These are phyloP conservation scores for Penicillium nordicum DNA, from an alignment of 2,329 filamentous ascomycete genomes.

Conservation along the genomic window DNA sequence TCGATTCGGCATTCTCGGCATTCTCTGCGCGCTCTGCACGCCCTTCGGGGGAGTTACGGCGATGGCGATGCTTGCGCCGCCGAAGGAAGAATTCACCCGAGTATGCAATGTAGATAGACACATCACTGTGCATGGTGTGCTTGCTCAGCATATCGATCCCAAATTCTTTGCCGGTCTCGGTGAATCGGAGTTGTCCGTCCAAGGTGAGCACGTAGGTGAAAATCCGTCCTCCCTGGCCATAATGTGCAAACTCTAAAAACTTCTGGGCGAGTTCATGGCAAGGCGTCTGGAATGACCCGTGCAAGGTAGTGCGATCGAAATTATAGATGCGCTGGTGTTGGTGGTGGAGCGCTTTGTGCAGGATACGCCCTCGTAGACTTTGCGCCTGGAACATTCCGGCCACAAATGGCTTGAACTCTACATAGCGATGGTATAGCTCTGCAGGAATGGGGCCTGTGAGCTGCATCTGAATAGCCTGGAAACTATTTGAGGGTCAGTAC, in stretches of 20 bases:
- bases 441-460: slow-evolving; percentile 76
- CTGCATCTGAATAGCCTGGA: slow-evolving; percentile 90
- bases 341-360: slow-evolving; percentile 83
- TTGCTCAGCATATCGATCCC: slow-evolving; percentile 91
- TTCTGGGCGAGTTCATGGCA: slow-evolving; percentile 69
- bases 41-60: slow-evolving; percentile 22
- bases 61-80: slow-evolving; percentile 54
- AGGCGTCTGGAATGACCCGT: slow-evolving; percentile 64
- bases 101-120: slow-evolving; percentile 85
- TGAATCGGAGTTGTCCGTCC: slow-evolving; percentile 83
- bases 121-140: slow-evolving; percentile 95
- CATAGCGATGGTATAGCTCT: slow-evolving; percentile 82
- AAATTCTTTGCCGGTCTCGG: slow-evolving; percentile 93
- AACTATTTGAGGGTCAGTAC: slow-evolving; percentile 51
- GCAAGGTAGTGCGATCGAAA: slow-evolving; percentile 72
- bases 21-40: background rate
- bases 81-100: slow-evolving; percentile 91
- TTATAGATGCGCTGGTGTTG: slow-evolving; percentile 89
- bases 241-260: slow-evolving; percentile 82
- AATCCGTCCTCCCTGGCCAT: slow-evolving; percentile 77
- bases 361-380: slow-evolving; percentile 72
- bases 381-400: slow-evolving; percentile 79
- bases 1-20: background rate
- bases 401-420: slow-evolving; percentile 88
- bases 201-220: slow-evolving; percentile 92